Evolutionary conservation across 176 grass and related monocot genomes (phyloP), one percentile per base, ranked within the genome.

Genomic region (Calamus simplicifolius): DNA sequence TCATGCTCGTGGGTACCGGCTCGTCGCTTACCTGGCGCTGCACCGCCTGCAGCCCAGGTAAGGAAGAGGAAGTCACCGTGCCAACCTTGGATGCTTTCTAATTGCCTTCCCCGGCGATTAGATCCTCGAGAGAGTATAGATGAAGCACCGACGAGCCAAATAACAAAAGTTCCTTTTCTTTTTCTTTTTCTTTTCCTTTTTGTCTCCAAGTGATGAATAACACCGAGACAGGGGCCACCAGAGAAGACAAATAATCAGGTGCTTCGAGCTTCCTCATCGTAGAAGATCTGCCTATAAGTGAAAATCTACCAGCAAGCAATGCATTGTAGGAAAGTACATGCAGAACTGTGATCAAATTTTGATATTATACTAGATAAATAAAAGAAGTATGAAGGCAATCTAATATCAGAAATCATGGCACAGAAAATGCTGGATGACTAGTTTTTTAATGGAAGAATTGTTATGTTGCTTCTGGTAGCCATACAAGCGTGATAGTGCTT

Each of bases 11-110:
- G 31, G 43, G 4, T 63, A 77, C 5, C 62, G 74, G 29, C 49
- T 83, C 57, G 18, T 69, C 4, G 74, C 80, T 58, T 77, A 83
- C 66, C 48, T 83, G 27, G 80, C 35, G 3, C 13, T 43, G 35
- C 35, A 43, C 35, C 35, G 35, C 35, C 35, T 43, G 35, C 35
- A 43, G 35, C 35, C 8, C 35, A 12, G 35, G 35, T 43, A 13
- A 43, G 10, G 35, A 43, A 13, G 35, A 43, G 35, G 35, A 13
- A 43, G 35, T 43, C 35, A 12, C 35, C 35, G 0, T 43, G 35
- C 2, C 35, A 1, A 12, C 8, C 35, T 13, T 12, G 35, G 8
- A 43, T 43, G 35, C 35, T 43, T 8, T 43, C 35, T 10, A 13
- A 43, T 43, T 13, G 35, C 35, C 35, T 10, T 13, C 12, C 3